These are phyloP conservation scores for Lachancea sp. DNA, from an alignment of 805 yeast genomes.

Conservation along the genomic window DNA sequence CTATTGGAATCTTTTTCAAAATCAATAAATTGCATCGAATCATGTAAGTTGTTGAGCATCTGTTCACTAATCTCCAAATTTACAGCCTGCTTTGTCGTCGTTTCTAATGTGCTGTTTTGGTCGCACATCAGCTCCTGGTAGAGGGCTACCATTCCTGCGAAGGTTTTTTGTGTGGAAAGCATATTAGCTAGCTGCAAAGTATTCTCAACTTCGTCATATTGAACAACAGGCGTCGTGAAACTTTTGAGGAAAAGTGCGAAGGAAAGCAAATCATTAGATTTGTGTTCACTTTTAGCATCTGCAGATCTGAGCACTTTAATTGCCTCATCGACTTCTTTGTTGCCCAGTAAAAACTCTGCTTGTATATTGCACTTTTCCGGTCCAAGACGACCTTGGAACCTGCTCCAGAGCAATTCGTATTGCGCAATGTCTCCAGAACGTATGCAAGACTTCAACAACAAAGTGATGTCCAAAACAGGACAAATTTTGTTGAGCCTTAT, in stretches of 20 bases:
- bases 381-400: slow-evolving; percentile 15
- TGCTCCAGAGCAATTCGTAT: slow-evolving; percentile 15
- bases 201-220: slow-evolving; percentile 17
- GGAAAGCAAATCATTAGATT: slow-evolving; percentile 19
- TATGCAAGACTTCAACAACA: slow-evolving; percentile 23
- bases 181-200: slow-evolving; percentile 27
- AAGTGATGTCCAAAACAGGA: slow-evolving; percentile 23
- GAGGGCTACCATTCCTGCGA: slow-evolving; percentile 15
- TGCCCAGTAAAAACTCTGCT: slow-evolving; percentile 22
- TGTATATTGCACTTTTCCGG: slow-evolving; percentile 13
- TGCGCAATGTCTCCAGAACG: slow-evolving; percentile 19
- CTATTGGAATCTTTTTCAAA: slow-evolving; percentile 6
- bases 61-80: slow-evolving; percentile 17
- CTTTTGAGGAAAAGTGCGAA: slow-evolving; percentile 24
- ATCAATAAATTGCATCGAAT: slow-evolving; percentile 17
- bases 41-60: slow-evolving; percentile 25
- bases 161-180: slow-evolving; percentile 19
- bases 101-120: not conserved
- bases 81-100: slow-evolving; percentile 5
- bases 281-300: slow-evolving; percentile 11
- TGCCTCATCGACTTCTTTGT: slow-evolving; percentile 19
- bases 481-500: slow-evolving; percentile 20
- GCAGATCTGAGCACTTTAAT: slow-evolving; percentile 14
- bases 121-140: slow-evolving; percentile 7
- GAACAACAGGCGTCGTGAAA: slow-evolving; percentile 11